phyloP scores from a whole-genome alignment of 495 filamentous ascomycete genomes.

The Chlorociboria aeruginascens region DNA sequence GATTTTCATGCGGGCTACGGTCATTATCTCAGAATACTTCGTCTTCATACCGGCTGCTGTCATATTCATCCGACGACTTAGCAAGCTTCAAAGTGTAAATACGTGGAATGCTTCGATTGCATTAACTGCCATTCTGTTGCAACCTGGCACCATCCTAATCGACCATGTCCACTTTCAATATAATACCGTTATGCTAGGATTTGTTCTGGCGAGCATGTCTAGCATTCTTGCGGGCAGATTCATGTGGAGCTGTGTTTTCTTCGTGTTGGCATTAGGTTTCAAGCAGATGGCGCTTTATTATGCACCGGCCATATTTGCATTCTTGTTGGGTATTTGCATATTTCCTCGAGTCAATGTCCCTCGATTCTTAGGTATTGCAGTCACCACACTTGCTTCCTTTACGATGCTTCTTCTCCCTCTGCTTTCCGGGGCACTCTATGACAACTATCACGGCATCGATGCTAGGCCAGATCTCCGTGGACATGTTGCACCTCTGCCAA shows the following conservation, averaged over 20 bases:
- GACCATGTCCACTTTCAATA: constrained; percentile 99
- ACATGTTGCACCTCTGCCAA: constrained; percentile 40
- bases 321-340: constrained; percentile 74
- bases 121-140: constrained; percentile 80
- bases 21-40: constrained; percentile 79
- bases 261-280: constrained; percentile 85
- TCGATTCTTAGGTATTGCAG: constrained; percentile 61
- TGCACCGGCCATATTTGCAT: constrained; percentile 83
- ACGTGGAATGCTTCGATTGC: constrained; percentile 75
- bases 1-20: constrained; percentile 89
- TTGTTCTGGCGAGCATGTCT: constrained; percentile 74
- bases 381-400: constrained; percentile 62
- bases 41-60: constrained; percentile 78
- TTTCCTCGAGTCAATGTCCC: constrained; percentile 57
- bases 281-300: constrained; percentile 99
- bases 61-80: constrained; percentile 68
- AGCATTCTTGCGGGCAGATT: constrained; percentile 75
- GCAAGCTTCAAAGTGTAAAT: constrained; percentile 53
- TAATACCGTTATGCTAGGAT: constrained; percentile 94
- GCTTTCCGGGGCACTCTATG: constrained; percentile 48
- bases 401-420: constrained; percentile 63
- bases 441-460: constrained; percentile 40
- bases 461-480: constrained; percentile 35
- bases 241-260: constrained; percentile 84
- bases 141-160: constrained; percentile 82